These are phyloP conservation scores for Boletellus deceptivus DNA, from an alignment of 1,284 basidiomycete genomes.

Conservation along the genomic window DNA sequence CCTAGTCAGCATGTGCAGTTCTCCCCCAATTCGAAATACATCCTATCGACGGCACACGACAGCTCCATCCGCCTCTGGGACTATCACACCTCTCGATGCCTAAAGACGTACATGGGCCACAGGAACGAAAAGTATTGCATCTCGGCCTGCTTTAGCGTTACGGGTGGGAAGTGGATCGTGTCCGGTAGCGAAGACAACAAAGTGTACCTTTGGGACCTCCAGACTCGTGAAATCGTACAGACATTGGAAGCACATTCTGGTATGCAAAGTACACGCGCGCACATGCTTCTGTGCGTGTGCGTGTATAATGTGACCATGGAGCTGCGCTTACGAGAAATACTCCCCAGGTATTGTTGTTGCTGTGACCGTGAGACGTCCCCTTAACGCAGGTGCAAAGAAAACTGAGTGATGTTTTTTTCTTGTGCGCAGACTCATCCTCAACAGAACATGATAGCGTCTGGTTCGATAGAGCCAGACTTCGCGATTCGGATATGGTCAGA, in stretches of 20 bases:
- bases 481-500: conserved; percentile 80
- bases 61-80: conserved; percentile 93
- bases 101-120: conserved; percentile 90
- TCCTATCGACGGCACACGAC: conserved; percentile 90
- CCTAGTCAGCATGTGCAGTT: conserved; percentile 83
- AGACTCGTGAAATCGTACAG: conserved; percentile 79
- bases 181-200: conserved; percentile 91
- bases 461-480: conserved; percentile 77
- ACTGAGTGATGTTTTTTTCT: conserved; percentile 3
- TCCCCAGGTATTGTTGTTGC: conserved; percentile 69
- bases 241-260: conserved; percentile 76
- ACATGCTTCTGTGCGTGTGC: background rate
- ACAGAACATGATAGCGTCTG: conserved; percentile 83
- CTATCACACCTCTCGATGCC: conserved; percentile 84
- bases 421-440: conserved; percentile 68
- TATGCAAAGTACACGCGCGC: conserved; percentile 29
- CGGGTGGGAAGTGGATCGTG: conserved; percentile 85
- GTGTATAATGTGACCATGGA: background rate
- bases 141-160: conserved; percentile 77
- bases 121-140: conserved; percentile 78
- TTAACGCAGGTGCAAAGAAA: background rate
- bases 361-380: conserved; percentile 52
- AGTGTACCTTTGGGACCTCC: conserved; percentile 90
- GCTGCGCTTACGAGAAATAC: background rate
- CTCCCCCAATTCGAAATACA: conserved; percentile 92